A percentile compares a stretch with the other conserved stretches of the same genome.
phyloP scores from a whole-genome alignment of 345 rosid species.

The Gossypium bickii region DNA sequence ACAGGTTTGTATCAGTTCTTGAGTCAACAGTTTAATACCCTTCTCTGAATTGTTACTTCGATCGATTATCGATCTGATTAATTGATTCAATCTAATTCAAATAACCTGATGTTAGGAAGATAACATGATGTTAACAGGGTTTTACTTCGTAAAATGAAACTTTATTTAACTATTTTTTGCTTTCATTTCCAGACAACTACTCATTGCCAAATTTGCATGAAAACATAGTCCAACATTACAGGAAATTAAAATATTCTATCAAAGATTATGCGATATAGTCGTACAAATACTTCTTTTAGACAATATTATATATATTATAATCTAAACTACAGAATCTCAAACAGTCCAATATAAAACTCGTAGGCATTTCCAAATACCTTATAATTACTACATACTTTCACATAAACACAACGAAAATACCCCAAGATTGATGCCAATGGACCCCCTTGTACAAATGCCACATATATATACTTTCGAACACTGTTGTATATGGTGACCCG shows the following conservation, averaged over 20 bases:
- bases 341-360: neutral
- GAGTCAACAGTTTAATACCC: too few species aligned
- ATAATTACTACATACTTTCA: slow-evolving; percentile 9
- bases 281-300: slow-evolving; percentile 37
- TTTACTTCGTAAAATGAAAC: too few species aligned
- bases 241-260: neutral
- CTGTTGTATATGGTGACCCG: neutral
- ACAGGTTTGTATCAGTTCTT: too few species aligned
- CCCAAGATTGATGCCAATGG: neutral
- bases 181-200: neutral
- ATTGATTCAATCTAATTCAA: too few species aligned
- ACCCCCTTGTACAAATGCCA: slow-evolving; percentile 14
- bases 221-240: neutral
- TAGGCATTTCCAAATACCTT: slow-evolving; percentile 13
- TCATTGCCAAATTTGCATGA: neutral
- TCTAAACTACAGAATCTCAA: slow-evolving; percentile 19
- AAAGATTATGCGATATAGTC: slow-evolving; percentile 19
- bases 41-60: too few species aligned
- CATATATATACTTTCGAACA: neutral
- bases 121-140: too few species aligned
- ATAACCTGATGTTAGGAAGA: too few species aligned
- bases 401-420: slow-evolving; percentile 7
- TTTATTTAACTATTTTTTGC: too few species aligned
- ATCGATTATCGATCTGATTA: too few species aligned
- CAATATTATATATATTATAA: slow-evolving; percentile 11